Conservation (phyloP, 2,329 filamentous ascomycete species). For the Stagonosporopsis rhizophila region DNA sequence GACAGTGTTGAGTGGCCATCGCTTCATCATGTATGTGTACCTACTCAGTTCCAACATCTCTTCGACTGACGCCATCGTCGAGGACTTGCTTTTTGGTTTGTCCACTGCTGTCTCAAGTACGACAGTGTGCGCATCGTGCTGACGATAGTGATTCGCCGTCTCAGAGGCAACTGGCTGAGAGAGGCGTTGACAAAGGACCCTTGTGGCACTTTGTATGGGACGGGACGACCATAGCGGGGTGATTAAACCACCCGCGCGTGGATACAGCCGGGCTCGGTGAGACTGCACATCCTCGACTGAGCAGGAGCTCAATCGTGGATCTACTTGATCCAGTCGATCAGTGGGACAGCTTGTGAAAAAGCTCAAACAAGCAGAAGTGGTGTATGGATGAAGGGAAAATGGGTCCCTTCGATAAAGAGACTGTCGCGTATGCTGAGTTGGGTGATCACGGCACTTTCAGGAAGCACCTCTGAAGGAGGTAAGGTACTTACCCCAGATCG, state of each 20-base stretch:
- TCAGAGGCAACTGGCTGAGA: slow-evolving; percentile 23
- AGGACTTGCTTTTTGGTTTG: slow-evolving; percentile 26
- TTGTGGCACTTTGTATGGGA: slow-evolving; percentile 19
- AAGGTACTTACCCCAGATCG: slow-evolving; percentile 25
- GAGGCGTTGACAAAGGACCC: slow-evolving; percentile 28
- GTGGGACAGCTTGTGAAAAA: neutral
- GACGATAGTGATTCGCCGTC: slow-evolving; percentile 30
- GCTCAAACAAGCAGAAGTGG: neutral
- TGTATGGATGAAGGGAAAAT: neutral
- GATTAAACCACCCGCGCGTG: slow-evolving; percentile 5
- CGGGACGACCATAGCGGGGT: slow-evolving; percentile 24
- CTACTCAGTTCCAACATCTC: neutral
- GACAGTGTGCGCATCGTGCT: slow-evolving; percentile 18
- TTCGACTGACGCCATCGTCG: neutral
- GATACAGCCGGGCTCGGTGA: neutral
- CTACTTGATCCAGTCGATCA: neutral
- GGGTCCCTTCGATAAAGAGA: neutral
- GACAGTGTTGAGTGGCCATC: neutral
- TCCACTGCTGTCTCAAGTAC: slow-evolving; percentile 36
- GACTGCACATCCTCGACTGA: neutral
- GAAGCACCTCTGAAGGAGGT: neutral
- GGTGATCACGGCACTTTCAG: neutral
- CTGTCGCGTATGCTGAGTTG: too few species aligned
- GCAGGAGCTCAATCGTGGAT: neutral
- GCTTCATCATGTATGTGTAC: slow-evolving; percentile 12